Percentiles rank a stretch among this genome's conserved stretches.
Evolutionary conservation across 495 filamentous ascomycete species (phyloP).

Genomic region (Penicillium parvum): DNA sequence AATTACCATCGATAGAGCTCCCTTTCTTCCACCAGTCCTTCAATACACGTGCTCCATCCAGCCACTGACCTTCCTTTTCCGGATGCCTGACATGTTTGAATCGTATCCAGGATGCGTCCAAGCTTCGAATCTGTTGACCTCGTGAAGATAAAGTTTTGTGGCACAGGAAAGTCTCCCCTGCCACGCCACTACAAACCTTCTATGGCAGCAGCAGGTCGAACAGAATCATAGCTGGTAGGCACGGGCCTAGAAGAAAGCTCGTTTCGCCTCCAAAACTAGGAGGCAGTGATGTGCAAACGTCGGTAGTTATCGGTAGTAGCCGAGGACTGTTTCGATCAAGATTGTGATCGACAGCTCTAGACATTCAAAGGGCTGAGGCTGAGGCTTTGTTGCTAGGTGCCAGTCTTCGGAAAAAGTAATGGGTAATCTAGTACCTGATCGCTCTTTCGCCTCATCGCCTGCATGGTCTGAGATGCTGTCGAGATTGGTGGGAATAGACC

Average conservation of each 20-base stretch:
- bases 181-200: background rate
- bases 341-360: too few species aligned
- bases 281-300: too few species aligned
- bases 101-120: background rate
- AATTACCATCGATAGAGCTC: background rate
- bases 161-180: background rate
- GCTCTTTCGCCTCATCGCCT: too few species aligned
- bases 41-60: background rate
- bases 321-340: too few species aligned
- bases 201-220: background rate
- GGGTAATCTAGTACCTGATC: too few species aligned
- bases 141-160: background rate
- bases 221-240: background rate
- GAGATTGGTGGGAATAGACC: too few species aligned
- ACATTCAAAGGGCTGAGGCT: too few species aligned
- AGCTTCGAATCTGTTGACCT: background rate
- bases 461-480: too few species aligned
- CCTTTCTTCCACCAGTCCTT: background rate
- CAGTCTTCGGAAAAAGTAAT: too few species aligned
- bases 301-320: too few species aligned
- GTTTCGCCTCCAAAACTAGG: too few species aligned
- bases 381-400: too few species aligned
- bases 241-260: background rate
- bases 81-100: background rate
- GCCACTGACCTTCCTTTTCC: background rate